Base-by-base conservation (phyloP, 208 protist genomes). In the Strigomonas culicis region DNA sequence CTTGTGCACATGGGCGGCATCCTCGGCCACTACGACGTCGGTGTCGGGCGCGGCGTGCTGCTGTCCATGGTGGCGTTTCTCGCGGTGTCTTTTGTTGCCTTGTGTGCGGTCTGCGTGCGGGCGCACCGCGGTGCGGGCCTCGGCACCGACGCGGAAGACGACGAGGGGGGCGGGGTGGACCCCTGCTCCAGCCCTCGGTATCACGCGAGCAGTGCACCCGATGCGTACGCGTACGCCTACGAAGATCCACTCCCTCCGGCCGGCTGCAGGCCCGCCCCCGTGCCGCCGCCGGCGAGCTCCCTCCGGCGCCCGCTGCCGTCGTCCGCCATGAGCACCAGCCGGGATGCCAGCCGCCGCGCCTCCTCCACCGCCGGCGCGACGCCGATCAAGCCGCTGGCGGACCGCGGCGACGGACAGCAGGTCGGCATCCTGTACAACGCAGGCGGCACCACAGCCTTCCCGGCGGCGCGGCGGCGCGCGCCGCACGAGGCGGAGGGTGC, bases 1-100 rank as follows among this genome's bases (percentile, higher is more conserved):
- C 24, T 91, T n/a, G 46, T 84, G 19, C 89, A 95, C 79, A 74
- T 90, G 63, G 76, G 49, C 1, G 63, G 84, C 11, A 50, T 93
- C 15, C 36, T 91, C 22, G 82, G 73, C 8, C 78, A 90, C 46
- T 80, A 71, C 60, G 57, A 70, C 28, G 52, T 21, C 15, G 28
- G 21, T 47, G 61, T 87, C 19, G 64, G 58, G 3, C 34, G 59
- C 6, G 67, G 61, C 4, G 76, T 76, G 56, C 61, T 92, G 47
- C 51, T 87, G n/a, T 32, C 84, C n/a, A 76, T 80, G 21, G 49
- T 72, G 13, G 52, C 82, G 36, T 93, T 82, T 76, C 66, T 92
- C 55, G 21, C 76, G 1, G 57, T 85, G 8, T 78, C 89, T 19
- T 15, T 90, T 31, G 15, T 87, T 8, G 75, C 66, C 63, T 63